Evolutionary conservation across 768 basidiomycete species (phyloP).

Genomic region (Calocybe cyanea): DNA sequence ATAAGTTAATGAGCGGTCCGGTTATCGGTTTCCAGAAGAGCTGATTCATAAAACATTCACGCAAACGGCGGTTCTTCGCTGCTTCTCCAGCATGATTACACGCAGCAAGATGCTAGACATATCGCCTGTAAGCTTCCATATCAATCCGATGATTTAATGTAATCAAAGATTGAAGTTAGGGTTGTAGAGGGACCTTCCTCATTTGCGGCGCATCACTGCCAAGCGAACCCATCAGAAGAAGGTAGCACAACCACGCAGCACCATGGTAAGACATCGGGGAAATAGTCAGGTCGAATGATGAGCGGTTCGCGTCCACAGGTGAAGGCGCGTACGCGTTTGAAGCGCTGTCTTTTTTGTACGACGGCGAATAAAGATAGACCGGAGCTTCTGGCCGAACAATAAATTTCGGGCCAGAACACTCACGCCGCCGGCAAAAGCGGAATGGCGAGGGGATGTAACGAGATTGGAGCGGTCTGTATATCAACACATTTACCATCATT

Average conservation of each 20-base stretch:
- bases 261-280: background rate
- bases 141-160: slow-evolving; percentile 1
- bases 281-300: slow-evolving; percentile 1
- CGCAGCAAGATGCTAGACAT: background rate
- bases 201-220: background rate
- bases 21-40: background rate
- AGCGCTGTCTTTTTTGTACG: background rate
- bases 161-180: slow-evolving; percentile 5
- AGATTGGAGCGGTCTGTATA: too few species aligned
- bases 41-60: background rate
- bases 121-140: slow-evolving; percentile 1
- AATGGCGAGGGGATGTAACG: too few species aligned
- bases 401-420: background rate
- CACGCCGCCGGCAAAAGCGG: slow-evolving; percentile 11
- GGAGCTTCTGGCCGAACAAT: slow-evolving; percentile 5
- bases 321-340: background rate
- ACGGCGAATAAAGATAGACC: background rate
- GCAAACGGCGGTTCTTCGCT: background rate
- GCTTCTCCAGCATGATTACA: background rate
- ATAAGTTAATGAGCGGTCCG: background rate
- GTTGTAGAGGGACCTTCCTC: slow-evolving; percentile 1
- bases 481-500: too few species aligned
- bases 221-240: slow-evolving; percentile 4
- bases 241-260: background rate
- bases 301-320: background rate